Base-by-base conservation (phyloP, 1,284 basidiomycete genomes). In the Trichosporon sp. region DNA sequence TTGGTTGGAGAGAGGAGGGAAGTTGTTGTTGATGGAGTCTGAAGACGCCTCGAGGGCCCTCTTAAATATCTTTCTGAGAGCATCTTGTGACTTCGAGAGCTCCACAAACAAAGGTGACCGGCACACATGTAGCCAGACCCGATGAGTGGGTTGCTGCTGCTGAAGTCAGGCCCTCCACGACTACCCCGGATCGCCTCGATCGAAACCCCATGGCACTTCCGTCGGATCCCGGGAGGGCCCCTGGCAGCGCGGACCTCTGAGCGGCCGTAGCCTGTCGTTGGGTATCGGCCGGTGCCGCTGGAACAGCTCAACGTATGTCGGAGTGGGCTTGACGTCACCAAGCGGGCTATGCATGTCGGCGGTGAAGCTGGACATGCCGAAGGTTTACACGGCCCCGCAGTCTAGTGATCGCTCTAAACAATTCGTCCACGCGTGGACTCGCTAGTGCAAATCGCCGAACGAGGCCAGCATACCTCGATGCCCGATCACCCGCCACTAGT, bases 401-500 rank as follows among this genome's bases (percentile, higher is more conserved):
- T 46, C 43, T 46, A 46, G 43, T 46, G 43, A 46, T n/a, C 7
- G 16, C n/a, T 46, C 43, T n/a, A 46, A 46, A 46, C 43, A 46
- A 46, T 46, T n/a, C 43, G 43, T 46, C 43, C 43, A 46, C 16
- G 43, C 43, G 43, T 46, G 43, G 16, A 46, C 43, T 5, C 43
- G 43, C 16, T 46, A 46, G 43, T n/a, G 10, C 43, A 46, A 46
- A 46, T 46, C 43, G 7, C 43, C 43, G 43, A 46, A 46, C 43
- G 11, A 4, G 43, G 43, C 16, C 16, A n/a, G 2, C 16, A 37
- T 37, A 12, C 43, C 43, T 7, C 43, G 16, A 46, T n/a, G 43
- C 43, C 43, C 43, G 43, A 46, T 46, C 43, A 46, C 43, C 43
- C 43, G 43, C 43, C 43, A 46, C 43, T 46, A 46, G 43, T 46